Conservation (phyloP, 106 monocot species). For the Xerophyta viscosa region DNA sequence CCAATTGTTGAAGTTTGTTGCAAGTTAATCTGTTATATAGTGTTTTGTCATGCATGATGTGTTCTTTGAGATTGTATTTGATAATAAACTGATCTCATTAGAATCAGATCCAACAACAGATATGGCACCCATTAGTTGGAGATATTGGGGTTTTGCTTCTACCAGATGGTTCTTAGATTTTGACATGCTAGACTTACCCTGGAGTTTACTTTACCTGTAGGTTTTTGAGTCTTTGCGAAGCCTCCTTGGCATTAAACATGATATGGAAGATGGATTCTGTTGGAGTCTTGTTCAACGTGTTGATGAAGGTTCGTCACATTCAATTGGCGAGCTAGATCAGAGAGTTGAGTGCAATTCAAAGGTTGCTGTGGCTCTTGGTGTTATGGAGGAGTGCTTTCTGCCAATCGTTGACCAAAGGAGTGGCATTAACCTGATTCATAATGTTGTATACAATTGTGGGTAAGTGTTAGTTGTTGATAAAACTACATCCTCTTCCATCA, state of each 20-base stretch:
- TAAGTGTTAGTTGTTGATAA: too few relatives aligned
- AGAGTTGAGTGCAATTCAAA: constrained; percentile 19
- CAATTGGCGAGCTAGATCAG: neutral
- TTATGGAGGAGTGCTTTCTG: constrained; percentile 91
- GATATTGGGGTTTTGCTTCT: too few relatives aligned
- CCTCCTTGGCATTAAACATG: neutral
- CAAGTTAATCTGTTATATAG: too few relatives aligned
- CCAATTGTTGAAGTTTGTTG: too few relatives aligned
- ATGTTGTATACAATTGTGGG: constrained; percentile 77
- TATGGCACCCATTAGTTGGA: too few relatives aligned
- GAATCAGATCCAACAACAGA: too few relatives aligned
- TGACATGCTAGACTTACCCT: too few relatives aligned
- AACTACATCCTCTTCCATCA: too few relatives aligned
- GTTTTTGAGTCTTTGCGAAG: constrained; percentile 1
- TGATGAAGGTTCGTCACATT: neutral
- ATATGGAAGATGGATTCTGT: neutral
- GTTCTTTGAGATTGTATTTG: too few relatives aligned
- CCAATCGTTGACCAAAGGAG: constrained; percentile 76
- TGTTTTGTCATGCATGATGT: too few relatives aligned
- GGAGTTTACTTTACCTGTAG: neutral
- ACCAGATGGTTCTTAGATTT: too few relatives aligned
- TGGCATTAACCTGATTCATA: constrained; percentile 77
- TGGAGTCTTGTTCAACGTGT: constrained; percentile 5
- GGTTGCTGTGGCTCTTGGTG: constrained; percentile 62
- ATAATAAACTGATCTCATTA: too few relatives aligned